These are phyloP conservation scores for Mucor racemosus DNA, from an alignment of 371 early-diverging fungal species.

Conservation along the genomic window DNA sequence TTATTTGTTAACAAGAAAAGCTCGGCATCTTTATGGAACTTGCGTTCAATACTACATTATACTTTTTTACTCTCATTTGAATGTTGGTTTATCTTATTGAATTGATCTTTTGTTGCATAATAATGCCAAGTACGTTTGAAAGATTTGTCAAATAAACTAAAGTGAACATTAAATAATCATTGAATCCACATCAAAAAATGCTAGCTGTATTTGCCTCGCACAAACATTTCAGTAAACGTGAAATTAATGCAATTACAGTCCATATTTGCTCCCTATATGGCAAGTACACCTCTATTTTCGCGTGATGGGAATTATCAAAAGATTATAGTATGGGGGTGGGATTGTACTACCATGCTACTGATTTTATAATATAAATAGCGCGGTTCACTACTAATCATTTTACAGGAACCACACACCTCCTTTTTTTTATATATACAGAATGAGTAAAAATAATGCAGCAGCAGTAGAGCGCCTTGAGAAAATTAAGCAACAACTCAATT, in stretches of 20 bases:
- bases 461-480: constrained; percentile 14
- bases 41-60: too few species aligned
- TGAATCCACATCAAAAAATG: too few species aligned
- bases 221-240: too few species aligned
- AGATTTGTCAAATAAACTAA: too few species aligned
- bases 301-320: neutral
- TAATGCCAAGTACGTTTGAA: too few species aligned
- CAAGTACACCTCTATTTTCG: neutral
- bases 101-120: too few species aligned
- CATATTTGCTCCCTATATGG: neutral
- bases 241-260: neutral
- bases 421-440: neutral
- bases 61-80: too few species aligned
- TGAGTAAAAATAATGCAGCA: neutral
- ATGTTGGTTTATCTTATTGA: too few species aligned
- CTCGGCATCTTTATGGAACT: too few species aligned
- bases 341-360: neutral
- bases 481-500: constrained; percentile 42
- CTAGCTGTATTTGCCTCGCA: too few species aligned
- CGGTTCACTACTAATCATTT: neutral
- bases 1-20: too few species aligned
- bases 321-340: neutral
- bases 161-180: too few species aligned
- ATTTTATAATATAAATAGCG: neutral
- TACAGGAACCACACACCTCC: neutral